These are phyloP conservation scores for Colletotrichum liaoningense DNA, from an alignment of 2,329 filamentous ascomycete species.

Conservation along the genomic window DNA sequence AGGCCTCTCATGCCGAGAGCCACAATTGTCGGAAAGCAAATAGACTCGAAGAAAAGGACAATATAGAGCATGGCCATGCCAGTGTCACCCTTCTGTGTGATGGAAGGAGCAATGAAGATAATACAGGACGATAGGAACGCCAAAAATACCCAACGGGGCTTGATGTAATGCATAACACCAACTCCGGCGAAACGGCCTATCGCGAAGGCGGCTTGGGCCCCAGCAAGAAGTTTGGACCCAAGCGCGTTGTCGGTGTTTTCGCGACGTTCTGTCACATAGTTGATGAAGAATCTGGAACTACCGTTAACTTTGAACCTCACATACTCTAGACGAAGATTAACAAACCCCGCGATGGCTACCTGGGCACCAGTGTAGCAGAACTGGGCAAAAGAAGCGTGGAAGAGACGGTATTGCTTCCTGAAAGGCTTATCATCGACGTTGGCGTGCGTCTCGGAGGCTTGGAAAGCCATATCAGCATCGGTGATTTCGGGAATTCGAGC, in stretches of 20 bases:
- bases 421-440: conserved; percentile 63
- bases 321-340: conserved; percentile 25
- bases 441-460: conserved; percentile 60
- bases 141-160: conserved; percentile 49
- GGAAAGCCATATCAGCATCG: conserved; percentile 71
- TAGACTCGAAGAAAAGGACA: conserved; percentile 68
- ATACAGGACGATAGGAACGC: conserved; percentile 61
- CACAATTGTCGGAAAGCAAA: conserved; percentile 70
- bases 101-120: conserved; percentile 62
- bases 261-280: conserved; percentile 71
- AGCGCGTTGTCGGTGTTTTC: conserved; percentile 59
- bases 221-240: conserved; percentile 77
- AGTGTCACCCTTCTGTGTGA: conserved; percentile 58
- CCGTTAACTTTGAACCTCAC: conserved; percentile 69
- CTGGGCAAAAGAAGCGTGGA: conserved; percentile 81
- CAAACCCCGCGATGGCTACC: conserved; percentile 72
- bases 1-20: conserved; percentile 68
- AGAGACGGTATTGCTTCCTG: conserved; percentile 78
- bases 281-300: conserved; percentile 76
- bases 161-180: conserved; percentile 56
- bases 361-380: conserved; percentile 85
- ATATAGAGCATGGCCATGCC: conserved; percentile 67
- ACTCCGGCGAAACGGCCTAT: conserved; percentile 77
- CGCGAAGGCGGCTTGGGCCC: conserved; percentile 79
- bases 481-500: conserved; percentile 79